Base-by-base conservation (phyloP, 768 basidiomycete genomes). In the Nidularia pulvinata region DNA sequence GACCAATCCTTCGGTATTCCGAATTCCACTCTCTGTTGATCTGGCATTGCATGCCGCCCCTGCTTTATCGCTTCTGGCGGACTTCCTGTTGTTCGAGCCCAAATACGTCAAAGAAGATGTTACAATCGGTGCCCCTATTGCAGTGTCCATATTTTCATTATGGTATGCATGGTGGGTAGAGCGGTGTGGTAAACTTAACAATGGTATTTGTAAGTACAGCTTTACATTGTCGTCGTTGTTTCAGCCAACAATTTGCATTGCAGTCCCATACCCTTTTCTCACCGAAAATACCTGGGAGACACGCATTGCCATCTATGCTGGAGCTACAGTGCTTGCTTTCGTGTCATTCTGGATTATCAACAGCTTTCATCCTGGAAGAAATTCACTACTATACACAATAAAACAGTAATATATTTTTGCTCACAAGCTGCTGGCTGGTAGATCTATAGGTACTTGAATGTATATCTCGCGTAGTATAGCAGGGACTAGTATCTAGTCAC, bases 261-360 rank as follows among this genome's bases (percentile, higher is more conserved):
- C 52, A 89, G 89, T 92, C 71, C 89, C 91, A 30, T 93, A 94
- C 68, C 92, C 92, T 0, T 93, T 94, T 72, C 73, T 94, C 54
- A 89, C 84, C 0, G 59, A 85, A 14, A 85, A 78, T 61, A 70
- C 82, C 0, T 69, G 85, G 16, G 57, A 61, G 6, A 68, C 75
- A 33, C 79, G 91, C 11, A 56, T 85, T 10, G 68, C 64, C 6
- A 89, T 93, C 36, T 94, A 93, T 68, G 61, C 63, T 34, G 75
- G 68, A 5, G 76, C 81, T 1, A 75, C 79, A 0, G 50, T 70
- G 1, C 66, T 89, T 22, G 86, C 85, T 2, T 71, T 82, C 36
- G 39, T 72, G 9, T 81, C 81, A 5, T 88, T 93, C 62, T 73
- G 76, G 63, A 53, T 67, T 1, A 67, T 93, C 49, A 93, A 93